phyloP scores from a whole-genome alignment of 139 green algal genomes.

The Tetraselmis chui region DNA sequence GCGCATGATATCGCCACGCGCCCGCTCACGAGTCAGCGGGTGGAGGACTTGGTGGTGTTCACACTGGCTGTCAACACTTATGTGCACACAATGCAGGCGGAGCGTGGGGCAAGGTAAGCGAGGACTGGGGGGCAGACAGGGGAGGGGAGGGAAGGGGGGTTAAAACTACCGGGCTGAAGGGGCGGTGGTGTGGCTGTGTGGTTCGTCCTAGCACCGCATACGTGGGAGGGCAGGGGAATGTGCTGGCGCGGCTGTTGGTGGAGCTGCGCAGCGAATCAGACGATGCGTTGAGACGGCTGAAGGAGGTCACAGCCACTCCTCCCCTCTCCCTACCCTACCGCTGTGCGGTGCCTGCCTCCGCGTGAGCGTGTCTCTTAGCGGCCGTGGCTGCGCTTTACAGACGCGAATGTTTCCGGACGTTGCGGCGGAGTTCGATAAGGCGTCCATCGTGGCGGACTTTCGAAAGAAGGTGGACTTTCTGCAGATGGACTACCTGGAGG shows the following conservation, averaged over 20 bases:
- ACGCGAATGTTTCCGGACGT: not conserved
- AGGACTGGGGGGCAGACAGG: too few relatives aligned
- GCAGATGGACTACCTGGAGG: not conserved
- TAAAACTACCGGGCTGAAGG: too few relatives aligned
- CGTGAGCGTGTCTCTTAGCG: too few relatives aligned
- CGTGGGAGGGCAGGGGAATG: not conserved
- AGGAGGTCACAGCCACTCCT: too few relatives aligned
- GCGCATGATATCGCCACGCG: not conserved
- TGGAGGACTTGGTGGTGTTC: not conserved
- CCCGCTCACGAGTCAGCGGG: not conserved
- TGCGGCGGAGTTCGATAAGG: not conserved
- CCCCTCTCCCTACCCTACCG: too few relatives aligned
- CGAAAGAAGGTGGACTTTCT: not conserved
- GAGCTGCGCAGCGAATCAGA: not conserved
- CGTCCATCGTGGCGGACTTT: not conserved
- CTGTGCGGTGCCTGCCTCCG: too few relatives aligned
- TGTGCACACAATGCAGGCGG: not conserved
- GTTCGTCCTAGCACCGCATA: not conserved
- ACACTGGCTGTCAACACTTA: not conserved
- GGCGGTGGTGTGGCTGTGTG: too few relatives aligned
- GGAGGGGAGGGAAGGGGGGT: too few relatives aligned
- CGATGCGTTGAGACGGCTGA: not conserved
- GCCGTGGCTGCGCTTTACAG: too few relatives aligned
- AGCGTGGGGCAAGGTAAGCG: not conserved
- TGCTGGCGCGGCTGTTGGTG: not conserved